Percentiles rank a stretch among this genome's conserved stretches.
Evolutionary conservation across 352 stramenopile genomes (phyloP).

Genomic region (Phytophthora brassicae): DNA sequence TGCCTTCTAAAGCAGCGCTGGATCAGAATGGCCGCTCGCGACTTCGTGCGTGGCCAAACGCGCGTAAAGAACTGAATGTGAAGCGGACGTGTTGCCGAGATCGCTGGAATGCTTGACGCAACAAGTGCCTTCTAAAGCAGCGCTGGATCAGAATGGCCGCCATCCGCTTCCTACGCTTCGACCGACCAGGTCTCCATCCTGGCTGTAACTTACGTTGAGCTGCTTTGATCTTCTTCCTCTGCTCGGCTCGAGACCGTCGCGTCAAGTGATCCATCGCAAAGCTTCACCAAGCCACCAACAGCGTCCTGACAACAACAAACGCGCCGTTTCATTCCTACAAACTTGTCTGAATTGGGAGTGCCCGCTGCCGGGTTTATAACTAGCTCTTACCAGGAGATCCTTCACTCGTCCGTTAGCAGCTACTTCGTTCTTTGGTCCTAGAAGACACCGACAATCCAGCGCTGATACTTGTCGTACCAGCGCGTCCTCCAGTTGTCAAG

Average conservation of each 20-base stretch:
- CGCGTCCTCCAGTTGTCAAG: slow-evolving; percentile 96
- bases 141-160: slow-evolving; percentile 76
- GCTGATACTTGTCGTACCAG: slow-evolving; percentile 97
- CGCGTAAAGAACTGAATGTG: slow-evolving; percentile 53
- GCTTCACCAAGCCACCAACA: slow-evolving; percentile 9
- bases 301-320: slow-evolving; percentile 28
- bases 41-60: slow-evolving; percentile 55
- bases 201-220: slow-evolving; percentile 53
- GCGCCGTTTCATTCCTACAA: slow-evolving; percentile 41
- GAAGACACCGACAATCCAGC: slow-evolving; percentile 91
- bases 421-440: slow-evolving; percentile 20
- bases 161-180: slow-evolving; percentile 42
- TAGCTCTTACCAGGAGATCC: slow-evolving; percentile 23
- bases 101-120: slow-evolving; percentile 57
- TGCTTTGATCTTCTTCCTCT: slow-evolving; percentile 41
- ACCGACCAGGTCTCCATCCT: slow-evolving; percentile 47
- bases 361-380: slow-evolving; percentile 27
- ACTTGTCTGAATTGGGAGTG: slow-evolving; percentile 30
- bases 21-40: slow-evolving; percentile 78
- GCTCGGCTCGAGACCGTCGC: slow-evolving; percentile 15
- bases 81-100: slow-evolving; percentile 42
- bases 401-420: slow-evolving; percentile 6
- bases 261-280: slow-evolving; percentile 25
- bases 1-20: slow-evolving; percentile 66
- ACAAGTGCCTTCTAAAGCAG: slow-evolving; percentile 56